Base-by-base conservation (phyloP, 1,284 basidiomycete species). In the Paramarasmius palmivorus region DNA sequence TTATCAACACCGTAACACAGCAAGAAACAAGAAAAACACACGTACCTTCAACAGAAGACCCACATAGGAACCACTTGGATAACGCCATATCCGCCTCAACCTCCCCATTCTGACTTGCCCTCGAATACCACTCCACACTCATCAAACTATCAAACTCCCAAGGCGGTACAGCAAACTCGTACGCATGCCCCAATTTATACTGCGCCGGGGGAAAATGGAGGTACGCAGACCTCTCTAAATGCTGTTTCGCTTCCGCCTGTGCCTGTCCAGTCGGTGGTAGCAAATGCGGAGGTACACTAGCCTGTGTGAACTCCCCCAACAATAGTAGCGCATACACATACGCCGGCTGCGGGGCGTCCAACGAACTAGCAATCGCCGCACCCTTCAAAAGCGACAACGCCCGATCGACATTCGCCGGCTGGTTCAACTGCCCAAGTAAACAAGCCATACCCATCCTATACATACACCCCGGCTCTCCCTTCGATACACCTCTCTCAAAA, bases 71-170 rank as follows among this genome's bases (percentile, higher is more conserved):
- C 95, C 94, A 97, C 70, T 95, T 97, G 71, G 83, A 87, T 45
- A 97, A 77, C 6, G 93, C 94, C 93, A 98, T 95, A 68, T 98
- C 94, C 0, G 95, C 95, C 66, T 98, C 94, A 39, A 82, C 77
- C 70, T 97, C 92, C 32, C 91, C 91, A 60, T 88, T 83, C 70
- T 95, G 87, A 54, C 84, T 90, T 0, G 95, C 95, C 7, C 89
- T 74, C 15, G 83, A 87, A 70, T 98, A 98, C 70, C 95, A 98
- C 68, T 96, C 92, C 22, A 98, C 94, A 53, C 87, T 91, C 38
- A 97, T 76, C 15, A 97, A 75, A 0, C 95, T 88, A 64, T 98
- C 94, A 68, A 94, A 98, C 0, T 87, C 79, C 74, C 91, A 94
- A 0, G 90, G 90, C 1, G 92, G 78, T 37, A 87, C 81, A 0